A percentile compares a stretch with the other conserved stretches of the same genome.
phyloP scores from a whole-genome alignment of 2,329 filamentous ascomycete species.

The Ophiocordyceps camponoti-leonardi region DNA sequence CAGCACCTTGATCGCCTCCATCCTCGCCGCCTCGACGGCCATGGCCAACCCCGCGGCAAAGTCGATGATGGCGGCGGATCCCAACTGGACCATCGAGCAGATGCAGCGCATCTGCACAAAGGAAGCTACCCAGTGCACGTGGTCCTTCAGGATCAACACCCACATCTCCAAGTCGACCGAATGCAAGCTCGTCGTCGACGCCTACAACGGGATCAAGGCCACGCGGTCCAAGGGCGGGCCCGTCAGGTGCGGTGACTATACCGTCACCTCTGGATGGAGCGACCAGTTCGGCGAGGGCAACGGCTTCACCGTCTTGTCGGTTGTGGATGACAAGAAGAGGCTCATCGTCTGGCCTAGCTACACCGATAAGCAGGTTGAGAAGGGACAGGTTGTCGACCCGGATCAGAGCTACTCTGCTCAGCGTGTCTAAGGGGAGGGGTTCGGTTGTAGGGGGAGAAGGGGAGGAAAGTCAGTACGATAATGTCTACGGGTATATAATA shows the following conservation, averaged over 20 bases:
- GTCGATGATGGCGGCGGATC: slow-evolving; percentile 21
- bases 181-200: slow-evolving; percentile 6
- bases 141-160: slow-evolving; percentile 25
- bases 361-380: slow-evolving; percentile 29
- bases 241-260: slow-evolving; percentile 28
- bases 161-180: slow-evolving; percentile 11
- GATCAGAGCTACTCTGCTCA: slow-evolving; percentile 26
- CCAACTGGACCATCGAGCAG: slow-evolving; percentile 24
- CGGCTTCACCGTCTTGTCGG: slow-evolving; percentile 36
- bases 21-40: slow-evolving; percentile 17
- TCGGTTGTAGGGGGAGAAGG: background rate
- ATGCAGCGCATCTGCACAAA: slow-evolving; percentile 22
- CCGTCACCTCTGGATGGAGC: slow-evolving; percentile 35
- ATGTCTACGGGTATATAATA: background rate
- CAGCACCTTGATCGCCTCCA: slow-evolving; percentile 17
- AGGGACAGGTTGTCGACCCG: slow-evolving; percentile 26
- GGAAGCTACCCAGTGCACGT: slow-evolving; percentile 22
- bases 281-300: slow-evolving; percentile 32
- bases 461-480: background rate
- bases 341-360: slow-evolving; percentile 35
- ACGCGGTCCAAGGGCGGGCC: slow-evolving; percentile 21
- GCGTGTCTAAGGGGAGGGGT: background rate
- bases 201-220: slow-evolving; percentile 15
- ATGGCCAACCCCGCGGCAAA: slow-evolving; percentile 16
- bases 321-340: slow-evolving; percentile 23